Evolutionary conservation across 2,329 filamentous ascomycete species (phyloP).

Genomic region (Mycogone perniciosa): DNA sequence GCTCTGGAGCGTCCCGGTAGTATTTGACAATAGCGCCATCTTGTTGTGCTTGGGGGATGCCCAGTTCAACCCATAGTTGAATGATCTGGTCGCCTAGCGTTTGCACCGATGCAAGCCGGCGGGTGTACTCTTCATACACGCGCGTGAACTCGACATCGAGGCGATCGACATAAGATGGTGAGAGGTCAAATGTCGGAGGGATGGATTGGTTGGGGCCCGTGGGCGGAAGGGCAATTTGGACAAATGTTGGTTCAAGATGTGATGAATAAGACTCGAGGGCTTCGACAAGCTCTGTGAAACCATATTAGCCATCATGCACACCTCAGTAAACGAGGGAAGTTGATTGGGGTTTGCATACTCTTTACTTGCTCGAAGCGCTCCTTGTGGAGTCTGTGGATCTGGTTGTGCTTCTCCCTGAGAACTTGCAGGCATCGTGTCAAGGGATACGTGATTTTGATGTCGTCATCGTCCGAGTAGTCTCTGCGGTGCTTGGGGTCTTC

Average conservation of each 20-base stretch:
- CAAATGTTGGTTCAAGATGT: conserved; percentile 84
- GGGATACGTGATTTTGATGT: conserved; percentile 74
- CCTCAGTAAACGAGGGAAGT: not conserved
- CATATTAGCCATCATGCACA: conserved; percentile 11
- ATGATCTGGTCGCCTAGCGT: conserved; percentile 77
- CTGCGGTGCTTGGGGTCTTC: conserved; percentile 65
- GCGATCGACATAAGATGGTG: conserved; percentile 75
- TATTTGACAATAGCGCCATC: conserved; percentile 81
- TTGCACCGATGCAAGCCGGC: conserved; percentile 70
- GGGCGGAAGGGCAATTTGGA: conserved; percentile 78
- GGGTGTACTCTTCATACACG: conserved; percentile 94
- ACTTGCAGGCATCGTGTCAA: conserved; percentile 70
- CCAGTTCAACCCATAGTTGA: conserved; percentile 90
- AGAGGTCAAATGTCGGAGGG: conserved; percentile 85
- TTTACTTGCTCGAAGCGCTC: conserved; percentile 94
- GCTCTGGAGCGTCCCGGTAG: conserved; percentile 85
- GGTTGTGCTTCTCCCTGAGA: conserved; percentile 79
- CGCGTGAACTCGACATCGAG: conserved; percentile 88
- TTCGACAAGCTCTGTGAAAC: conserved; percentile 69
- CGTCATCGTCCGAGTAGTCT: conserved; percentile 60
- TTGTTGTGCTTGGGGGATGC: conserved; percentile 87
- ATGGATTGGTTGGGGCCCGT: conserved; percentile 69
- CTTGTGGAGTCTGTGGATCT: conserved; percentile 74
- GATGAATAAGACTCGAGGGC: conserved; percentile 94
- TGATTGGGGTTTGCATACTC: conserved; percentile 50